Conservation (phyloP, 306 rosid species). For the Urtica urens region DNA sequence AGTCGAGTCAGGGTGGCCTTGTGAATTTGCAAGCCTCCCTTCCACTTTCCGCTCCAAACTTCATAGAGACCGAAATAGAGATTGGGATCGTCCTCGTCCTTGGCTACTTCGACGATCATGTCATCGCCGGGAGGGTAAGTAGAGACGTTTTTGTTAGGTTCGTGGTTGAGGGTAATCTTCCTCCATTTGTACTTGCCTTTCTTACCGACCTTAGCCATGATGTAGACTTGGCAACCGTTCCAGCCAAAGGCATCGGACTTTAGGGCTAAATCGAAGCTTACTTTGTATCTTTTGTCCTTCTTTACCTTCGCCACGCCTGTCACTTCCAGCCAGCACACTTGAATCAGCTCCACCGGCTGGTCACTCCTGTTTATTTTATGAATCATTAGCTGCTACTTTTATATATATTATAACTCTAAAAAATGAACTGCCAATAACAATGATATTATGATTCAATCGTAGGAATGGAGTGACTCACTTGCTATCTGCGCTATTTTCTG, state of each 20-base stretch:
- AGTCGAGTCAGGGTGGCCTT: constrained; percentile 11
- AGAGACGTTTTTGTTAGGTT: not conserved
- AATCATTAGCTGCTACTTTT: too few relatives aligned
- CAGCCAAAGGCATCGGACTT: constrained; percentile 51
- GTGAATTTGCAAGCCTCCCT: constrained; percentile 58
- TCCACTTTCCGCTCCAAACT: constrained; percentile 89
- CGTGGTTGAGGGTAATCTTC: not conserved
- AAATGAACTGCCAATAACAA: too few relatives aligned
- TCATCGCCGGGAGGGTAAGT: rapidly evolving
- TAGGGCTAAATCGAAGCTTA: constrained; percentile 21
- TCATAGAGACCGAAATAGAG: constrained; percentile 74
- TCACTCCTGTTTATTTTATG: not conserved
- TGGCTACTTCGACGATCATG: not conserved
- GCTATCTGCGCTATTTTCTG: not conserved
- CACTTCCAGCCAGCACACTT: constrained; percentile 81
- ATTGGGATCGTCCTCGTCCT: rapidly evolving
- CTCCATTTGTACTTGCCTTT: constrained; percentile 5
- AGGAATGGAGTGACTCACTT: not conserved
- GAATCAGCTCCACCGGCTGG: constrained; percentile 36
- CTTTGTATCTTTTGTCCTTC: rapidly evolving
- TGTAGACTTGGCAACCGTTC: constrained; percentile 27
- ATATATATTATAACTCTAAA: too few relatives aligned
- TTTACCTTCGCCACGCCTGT: rapidly evolving
- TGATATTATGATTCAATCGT: not conserved
- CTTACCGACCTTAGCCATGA: constrained; percentile 72